Conservation (phyloP, 257 asterid species). For the Solanum virginianum region DNA sequence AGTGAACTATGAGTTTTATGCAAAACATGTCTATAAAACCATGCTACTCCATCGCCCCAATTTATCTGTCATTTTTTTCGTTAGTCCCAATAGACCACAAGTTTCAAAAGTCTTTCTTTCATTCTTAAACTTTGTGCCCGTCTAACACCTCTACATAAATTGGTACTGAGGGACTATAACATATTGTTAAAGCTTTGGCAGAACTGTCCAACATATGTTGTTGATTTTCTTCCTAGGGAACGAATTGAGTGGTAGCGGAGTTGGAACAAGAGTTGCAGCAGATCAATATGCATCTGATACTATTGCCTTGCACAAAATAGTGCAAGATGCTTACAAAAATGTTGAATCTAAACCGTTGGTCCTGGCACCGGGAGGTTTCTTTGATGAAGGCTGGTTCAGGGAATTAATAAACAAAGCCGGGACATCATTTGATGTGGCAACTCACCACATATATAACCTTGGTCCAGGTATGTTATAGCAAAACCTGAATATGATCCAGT, state of each 20-base stretch:
- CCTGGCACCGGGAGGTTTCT: conserved; percentile 60
- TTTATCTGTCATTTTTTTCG: neutral
- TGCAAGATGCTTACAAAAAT: conserved; percentile 29
- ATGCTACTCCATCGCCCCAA: neutral
- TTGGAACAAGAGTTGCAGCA: conserved; percentile 35
- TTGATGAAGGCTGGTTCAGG: conserved; percentile 40
- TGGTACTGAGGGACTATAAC: neutral
- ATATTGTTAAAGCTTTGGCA: neutral
- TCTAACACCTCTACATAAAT: neutral
- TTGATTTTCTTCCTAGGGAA: conserved; percentile 31
- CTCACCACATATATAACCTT: conserved; percentile 69
- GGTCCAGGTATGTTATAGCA: conserved; percentile 45
- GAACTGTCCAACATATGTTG: neutral
- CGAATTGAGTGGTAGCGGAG: conserved; percentile 57
- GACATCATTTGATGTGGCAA: conserved; percentile 25
- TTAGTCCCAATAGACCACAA: neutral
- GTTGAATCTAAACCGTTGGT: conserved; percentile 19
- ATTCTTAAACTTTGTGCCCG: neutral
- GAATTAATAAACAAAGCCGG: conserved; percentile 16
- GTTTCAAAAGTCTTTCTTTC: neutral
- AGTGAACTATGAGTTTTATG: neutral
- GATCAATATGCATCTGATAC: conserved; percentile 48
- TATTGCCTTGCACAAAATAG: conserved; percentile 8
- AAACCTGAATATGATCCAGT: neutral
- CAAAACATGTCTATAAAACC: neutral